Evolutionary conservation across 169 alveolate genomes (phyloP), one percentile per base, ranked within the genome.

Genomic region (Plasmodium relictum): DNA sequence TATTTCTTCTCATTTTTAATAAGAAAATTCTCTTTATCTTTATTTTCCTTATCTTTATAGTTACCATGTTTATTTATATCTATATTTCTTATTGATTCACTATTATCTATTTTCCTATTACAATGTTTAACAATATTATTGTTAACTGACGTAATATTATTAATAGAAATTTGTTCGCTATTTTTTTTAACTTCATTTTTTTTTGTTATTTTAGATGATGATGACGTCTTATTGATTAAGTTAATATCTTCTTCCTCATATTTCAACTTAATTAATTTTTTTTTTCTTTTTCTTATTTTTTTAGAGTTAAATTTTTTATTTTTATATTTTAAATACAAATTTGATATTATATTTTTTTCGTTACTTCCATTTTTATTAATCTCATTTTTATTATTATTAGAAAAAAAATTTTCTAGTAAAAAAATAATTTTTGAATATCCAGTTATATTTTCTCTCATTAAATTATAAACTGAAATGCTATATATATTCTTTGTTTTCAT

Each of bases 401-500:
- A 45, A 42, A 78, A 78, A 50, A 78, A 78, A 1, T 42, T 63
- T 37, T 78, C 78, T n/a, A 78, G n/a, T 0, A 78, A 6, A 2
- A 63, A 78, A 50, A 78, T 78, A 0, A 78, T 78, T 24, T 78
- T 78, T 8, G 78, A 45, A 3, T 78, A 78, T 8, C 78, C 89
- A 65, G 45, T 78, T 1, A 78, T 16, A 78, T 78, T 48, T 65
- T 78, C 89, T 42, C 76, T 65, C 4, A 78, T 4, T 10, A 78
- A 20, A 24, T 78, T 78, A n/a, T 78, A 78, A 0, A 78, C 56
- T 9, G 78, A 78, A 41, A 78, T 78, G 42, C 89, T 78, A 22
- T 78, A 78, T 76, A 78, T 78, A 65, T 78, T 78, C 63, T 78
- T 78, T 6, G 89, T 78, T 78, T 52, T 54, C 58, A 78, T 26